A percentile compares a stretch with the other conserved stretches of the same genome.
These are phyloP conservation scores for Xylariales sp. DNA, from an alignment of 2,329 filamentous ascomycete genomes.

Conservation along the genomic window DNA sequence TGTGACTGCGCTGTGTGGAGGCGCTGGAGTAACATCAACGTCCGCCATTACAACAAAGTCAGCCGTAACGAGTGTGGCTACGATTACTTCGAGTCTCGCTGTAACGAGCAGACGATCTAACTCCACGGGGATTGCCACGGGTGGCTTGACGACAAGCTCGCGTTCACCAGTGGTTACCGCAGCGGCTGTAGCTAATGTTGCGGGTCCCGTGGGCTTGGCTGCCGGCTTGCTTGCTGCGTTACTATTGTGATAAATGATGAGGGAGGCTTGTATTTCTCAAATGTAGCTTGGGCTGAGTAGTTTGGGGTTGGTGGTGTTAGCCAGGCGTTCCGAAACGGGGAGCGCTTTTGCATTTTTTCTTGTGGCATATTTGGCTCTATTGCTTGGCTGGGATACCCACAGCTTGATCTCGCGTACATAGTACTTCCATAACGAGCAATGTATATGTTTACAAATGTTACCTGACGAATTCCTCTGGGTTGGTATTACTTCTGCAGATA, in stretches of 20 bases:
- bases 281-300: background rate
- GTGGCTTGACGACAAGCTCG: background rate
- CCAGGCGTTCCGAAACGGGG: no score
- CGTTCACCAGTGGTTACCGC: background rate
- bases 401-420: no score
- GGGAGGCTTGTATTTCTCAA: background rate
- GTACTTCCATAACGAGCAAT: no score
- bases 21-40: background rate
- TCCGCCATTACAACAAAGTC: background rate
- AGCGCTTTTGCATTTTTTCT: no score
- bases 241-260: background rate
- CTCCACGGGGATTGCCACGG: background rate
- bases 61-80: background rate
- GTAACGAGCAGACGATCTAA: background rate
- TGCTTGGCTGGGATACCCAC: no score
- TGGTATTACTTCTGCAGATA: no score
- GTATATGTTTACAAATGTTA: no score
- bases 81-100: background rate
- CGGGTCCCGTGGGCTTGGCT: background rate
- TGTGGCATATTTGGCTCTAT: no score
- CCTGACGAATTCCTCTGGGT: no score
- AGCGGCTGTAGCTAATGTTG: background rate
- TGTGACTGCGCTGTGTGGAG: background rate
- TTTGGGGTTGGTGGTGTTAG: no score
- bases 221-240: slow-evolving; percentile 2